These are phyloP conservation scores for Poa annua DNA, from an alignment of 176 grass and related monocot species.

Conservation along the genomic window DNA sequence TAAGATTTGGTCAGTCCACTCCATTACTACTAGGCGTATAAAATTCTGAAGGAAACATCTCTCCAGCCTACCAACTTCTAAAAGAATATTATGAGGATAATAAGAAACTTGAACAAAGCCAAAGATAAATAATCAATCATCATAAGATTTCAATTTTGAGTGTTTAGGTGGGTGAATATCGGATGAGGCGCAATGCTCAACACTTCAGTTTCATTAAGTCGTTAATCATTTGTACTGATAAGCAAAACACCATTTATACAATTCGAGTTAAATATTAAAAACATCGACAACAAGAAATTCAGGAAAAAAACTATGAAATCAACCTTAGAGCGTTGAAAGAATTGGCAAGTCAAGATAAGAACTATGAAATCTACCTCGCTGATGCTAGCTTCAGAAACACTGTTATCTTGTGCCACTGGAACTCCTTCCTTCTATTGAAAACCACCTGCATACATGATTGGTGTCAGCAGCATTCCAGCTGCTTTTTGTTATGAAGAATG, in stretches of 20 bases:
- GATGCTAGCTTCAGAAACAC: constrained; percentile 59
- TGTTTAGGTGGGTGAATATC: background rate
- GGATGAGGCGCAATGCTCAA: background rate
- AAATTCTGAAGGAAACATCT: background rate
- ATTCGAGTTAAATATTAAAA: background rate
- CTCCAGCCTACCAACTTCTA: background rate
- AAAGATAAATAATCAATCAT: background rate
- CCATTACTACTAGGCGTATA: background rate
- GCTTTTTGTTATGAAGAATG: background rate
- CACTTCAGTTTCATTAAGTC: background rate
- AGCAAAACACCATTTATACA: background rate
- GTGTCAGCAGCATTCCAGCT: constrained; percentile 2
- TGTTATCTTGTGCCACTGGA: constrained; percentile 67
- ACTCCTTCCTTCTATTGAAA: constrained; percentile 73
- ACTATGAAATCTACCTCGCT: constrained; percentile 46
- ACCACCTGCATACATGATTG: constrained; percentile 46
- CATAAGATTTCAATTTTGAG: background rate
- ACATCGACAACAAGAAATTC: background rate
- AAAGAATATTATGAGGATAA: constrained; percentile 10
- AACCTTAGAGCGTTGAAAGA: constrained; percentile 40
- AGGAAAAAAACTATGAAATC: constrained; percentile 13
- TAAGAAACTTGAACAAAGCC: background rate
- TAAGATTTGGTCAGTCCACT: background rate
- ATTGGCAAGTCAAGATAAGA: constrained; percentile 1
- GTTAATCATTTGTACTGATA: background rate